Percentiles rank a stretch among this genome's conserved stretches.
Conservation (phyloP, 2,329 filamentous ascomycete genomes). For the Diaporthe humulicola region DNA sequence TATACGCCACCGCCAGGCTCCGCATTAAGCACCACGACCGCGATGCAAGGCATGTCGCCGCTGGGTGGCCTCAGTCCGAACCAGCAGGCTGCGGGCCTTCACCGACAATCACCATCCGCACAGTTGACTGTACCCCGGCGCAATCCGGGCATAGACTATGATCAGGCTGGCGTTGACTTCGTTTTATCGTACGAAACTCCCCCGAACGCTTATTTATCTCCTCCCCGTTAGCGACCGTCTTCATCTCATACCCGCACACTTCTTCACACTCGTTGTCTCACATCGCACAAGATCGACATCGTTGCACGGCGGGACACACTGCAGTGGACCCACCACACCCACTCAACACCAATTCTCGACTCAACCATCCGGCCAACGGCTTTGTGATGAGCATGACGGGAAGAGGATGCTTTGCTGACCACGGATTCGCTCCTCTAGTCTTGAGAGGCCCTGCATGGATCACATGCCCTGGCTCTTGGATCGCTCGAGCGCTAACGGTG, state of each 20-base stretch:
- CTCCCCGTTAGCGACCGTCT: conserved; percentile 66
- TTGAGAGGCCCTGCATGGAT: conserved; percentile 94
- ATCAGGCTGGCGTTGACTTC: conserved; percentile 90
- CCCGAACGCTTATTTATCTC: conserved; percentile 75
- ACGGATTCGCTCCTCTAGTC: conserved; percentile 65
- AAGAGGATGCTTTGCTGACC: conserved; percentile 32
- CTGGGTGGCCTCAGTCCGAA: conserved; percentile 39
- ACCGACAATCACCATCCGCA: conserved; percentile 49
- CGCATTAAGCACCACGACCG: conserved; percentile 39
- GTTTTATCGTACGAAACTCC: conserved; percentile 85
- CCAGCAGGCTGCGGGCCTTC: conserved; percentile 46
- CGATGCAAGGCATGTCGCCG: conserved; percentile 35
- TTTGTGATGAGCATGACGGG: conserved; percentile 16
- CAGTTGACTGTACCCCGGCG: conserved; percentile 48
- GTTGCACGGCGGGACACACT: conserved; percentile 15
- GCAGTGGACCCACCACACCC: conserved; percentile 19
- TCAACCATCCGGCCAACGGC: background rate
- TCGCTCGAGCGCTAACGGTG: conserved; percentile 68
- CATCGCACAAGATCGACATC: conserved; percentile 4
- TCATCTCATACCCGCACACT: conserved; percentile 5
- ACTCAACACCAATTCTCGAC: conserved; percentile 16
- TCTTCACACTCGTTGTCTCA: conserved; percentile 31
- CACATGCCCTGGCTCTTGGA: conserved; percentile 86
- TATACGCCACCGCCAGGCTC: conserved; percentile 61
- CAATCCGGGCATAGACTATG: conserved; percentile 72